Conservation (phyloP, 192 early-diverging fungal species). For the Coemansia sp. region DNA sequence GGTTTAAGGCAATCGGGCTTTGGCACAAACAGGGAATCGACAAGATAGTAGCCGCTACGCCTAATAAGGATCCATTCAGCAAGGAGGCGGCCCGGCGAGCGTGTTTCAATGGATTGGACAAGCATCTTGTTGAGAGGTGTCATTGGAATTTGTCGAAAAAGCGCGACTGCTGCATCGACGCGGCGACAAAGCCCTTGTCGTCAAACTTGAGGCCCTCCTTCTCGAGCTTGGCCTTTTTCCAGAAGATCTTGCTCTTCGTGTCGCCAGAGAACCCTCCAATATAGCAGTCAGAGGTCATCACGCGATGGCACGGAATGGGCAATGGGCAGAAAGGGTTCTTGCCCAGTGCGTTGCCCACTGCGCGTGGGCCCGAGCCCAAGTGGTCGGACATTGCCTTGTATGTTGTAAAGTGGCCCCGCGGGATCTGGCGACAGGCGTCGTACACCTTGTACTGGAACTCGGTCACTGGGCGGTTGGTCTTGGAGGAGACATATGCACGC, state of each 20-base stretch:
- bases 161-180: conserved; percentile 29
- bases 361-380: conserved; percentile 57
- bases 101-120: no score
- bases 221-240: conserved; percentile 62
- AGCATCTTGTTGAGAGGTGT: no score
- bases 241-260: conserved; percentile 57
- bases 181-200: conserved; percentile 47
- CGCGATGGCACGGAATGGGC: conserved; percentile 70
- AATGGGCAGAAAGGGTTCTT: conserved; percentile 67
- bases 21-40: no score
- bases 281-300: conserved; percentile 57
- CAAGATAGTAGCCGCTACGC: background rate
- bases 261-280: conserved; percentile 70
- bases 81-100: no score
- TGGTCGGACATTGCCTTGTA: conserved; percentile 66
- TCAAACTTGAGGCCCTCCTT: conserved; percentile 64
- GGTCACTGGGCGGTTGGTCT: conserved; percentile 59
- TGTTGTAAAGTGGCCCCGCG: conserved; percentile 59
- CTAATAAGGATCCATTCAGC: background rate
- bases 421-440: conserved; percentile 63
- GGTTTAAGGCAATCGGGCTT: no score
- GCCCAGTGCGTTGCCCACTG: conserved; percentile 63
- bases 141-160: conserved; percentile 57
- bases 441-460: conserved; percentile 71
- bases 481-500: conserved; percentile 48